Evolutionary conservation across 345 rosid genomes (phyloP).

Genomic region (Brassica carinata): DNA sequence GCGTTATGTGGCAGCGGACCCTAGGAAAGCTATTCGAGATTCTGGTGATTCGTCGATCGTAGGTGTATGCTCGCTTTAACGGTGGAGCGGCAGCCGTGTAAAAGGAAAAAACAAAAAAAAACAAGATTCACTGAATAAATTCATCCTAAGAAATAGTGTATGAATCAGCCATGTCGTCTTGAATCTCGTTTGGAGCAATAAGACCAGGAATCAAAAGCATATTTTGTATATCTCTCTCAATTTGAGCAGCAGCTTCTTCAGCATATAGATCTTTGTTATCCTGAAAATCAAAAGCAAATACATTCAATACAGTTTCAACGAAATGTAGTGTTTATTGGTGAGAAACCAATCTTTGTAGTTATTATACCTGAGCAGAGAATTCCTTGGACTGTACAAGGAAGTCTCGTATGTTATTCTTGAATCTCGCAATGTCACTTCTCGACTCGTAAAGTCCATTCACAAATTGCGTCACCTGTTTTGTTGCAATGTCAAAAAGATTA

Average conservation of each 20-base stretch:
- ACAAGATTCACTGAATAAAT: neutral
- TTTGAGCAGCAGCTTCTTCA: slow-evolving; percentile 75
- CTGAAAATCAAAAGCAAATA: slow-evolving; percentile 34
- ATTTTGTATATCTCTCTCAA: slow-evolving; percentile 61
- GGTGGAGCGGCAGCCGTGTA: too few species aligned
- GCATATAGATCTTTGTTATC: slow-evolving; percentile 82
- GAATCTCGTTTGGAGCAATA: slow-evolving; percentile 69
- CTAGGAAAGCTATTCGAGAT: too few species aligned
- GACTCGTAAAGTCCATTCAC: slow-evolving; percentile 82
- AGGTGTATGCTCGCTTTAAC: too few species aligned
- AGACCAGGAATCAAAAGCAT: slow-evolving; percentile 83
- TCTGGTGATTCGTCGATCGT: too few species aligned
- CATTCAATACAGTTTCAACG: neutral
- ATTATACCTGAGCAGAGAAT: slow-evolving; percentile 74
- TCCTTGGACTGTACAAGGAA: slow-evolving; percentile 87
- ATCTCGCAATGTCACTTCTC: slow-evolving; percentile 57
- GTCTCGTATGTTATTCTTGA: slow-evolving; percentile 88
- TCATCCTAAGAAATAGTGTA: neutral
- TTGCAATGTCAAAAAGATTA: neutral
- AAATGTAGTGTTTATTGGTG: neutral
- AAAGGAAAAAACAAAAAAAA: too few species aligned
- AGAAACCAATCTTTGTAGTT: neutral
- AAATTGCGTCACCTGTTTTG: slow-evolving; percentile 75
- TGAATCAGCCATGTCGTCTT: slow-evolving; percentile 70
- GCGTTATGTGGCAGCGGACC: too few species aligned